phyloP scores from a whole-genome alignment of 768 basidiomycete genomes.

The Hortiboletus flavorubellus region DNA sequence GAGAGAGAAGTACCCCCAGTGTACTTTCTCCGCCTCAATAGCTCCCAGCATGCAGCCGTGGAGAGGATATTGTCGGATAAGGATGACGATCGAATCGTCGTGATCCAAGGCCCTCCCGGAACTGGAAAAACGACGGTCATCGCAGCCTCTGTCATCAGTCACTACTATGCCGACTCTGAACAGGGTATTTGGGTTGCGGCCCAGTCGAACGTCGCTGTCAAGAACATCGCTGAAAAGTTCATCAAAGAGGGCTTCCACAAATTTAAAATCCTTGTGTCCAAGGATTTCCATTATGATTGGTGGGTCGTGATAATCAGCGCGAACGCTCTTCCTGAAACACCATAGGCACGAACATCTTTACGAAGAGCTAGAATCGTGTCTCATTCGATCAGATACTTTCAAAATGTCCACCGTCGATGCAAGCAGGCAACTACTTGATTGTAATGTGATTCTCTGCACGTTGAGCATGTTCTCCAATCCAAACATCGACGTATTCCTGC shows the following conservation, averaged over 20 bases:
- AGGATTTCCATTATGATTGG: conserved; percentile 47
- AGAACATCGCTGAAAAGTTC: conserved; percentile 51
- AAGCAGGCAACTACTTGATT: conserved; percentile 25
- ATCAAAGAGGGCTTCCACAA: conserved; percentile 27
- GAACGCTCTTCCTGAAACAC: neutral
- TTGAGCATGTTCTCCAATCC: conserved; percentile 43
- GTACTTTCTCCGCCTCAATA: conserved; percentile 17
- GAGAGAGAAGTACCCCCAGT: neutral
- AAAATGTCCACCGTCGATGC: conserved; percentile 10
- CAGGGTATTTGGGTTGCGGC: conserved; percentile 40
- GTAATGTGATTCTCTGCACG: conserved; percentile 44
- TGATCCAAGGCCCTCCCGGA: conserved; percentile 39
- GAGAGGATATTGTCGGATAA: neutral
- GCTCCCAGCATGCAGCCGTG: conserved; percentile 30
- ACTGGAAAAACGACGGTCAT: conserved; percentile 47
- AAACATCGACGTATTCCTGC: conserved; percentile 12
- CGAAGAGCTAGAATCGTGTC: conserved; percentile 25
- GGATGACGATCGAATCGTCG: conserved; percentile 18
- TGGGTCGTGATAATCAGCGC: conserved; percentile 12
- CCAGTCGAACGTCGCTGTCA: conserved; percentile 51
- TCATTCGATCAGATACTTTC: conserved; percentile 40
- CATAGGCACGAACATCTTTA: conserved; percentile 53
- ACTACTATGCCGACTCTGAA: conserved; percentile 4
- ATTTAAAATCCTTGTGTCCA: conserved; percentile 44
- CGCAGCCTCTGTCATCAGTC: conserved; percentile 32